These are phyloP conservation scores for Chernovozyma aurita DNA, from an alignment of 1,139 yeast species.

Conservation along the genomic window DNA sequence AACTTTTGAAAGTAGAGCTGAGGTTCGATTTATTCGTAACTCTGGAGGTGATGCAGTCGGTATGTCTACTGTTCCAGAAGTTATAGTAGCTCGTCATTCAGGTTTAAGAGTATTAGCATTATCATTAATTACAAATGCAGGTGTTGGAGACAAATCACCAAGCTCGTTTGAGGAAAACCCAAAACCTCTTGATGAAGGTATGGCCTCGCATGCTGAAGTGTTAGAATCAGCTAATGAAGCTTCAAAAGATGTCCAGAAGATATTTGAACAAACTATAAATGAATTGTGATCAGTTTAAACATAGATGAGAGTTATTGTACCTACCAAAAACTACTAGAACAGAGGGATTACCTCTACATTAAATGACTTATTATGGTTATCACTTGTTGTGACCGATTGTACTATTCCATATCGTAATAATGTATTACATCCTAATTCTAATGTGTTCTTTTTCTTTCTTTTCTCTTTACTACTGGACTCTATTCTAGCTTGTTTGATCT, in stretches of 20 bases:
- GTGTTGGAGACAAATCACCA: slow-evolving; percentile 72
- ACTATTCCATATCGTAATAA: too few relatives aligned
- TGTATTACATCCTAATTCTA: too few relatives aligned
- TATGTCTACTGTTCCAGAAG: slow-evolving; percentile 97
- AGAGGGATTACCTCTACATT: too few relatives aligned
- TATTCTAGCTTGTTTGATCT: too few relatives aligned
- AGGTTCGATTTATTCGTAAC: slow-evolving; percentile 65
- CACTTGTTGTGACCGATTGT: too few relatives aligned
- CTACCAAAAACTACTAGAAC: too few relatives aligned
- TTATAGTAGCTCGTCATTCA: slow-evolving; percentile 84
- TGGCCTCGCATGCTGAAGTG: slow-evolving; percentile 89
- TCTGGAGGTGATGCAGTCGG: slow-evolving; percentile 95
- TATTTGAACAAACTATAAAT: slow-evolving; percentile 64
- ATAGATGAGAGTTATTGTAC: too few relatives aligned
- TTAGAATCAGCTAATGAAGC: slow-evolving; percentile 78
- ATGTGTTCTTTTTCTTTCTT: too few relatives aligned
- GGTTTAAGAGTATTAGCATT: slow-evolving; percentile 80
- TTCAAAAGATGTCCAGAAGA: slow-evolving; percentile 68
- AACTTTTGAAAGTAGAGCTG: slow-evolving; percentile 90
- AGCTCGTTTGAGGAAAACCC: slow-evolving; percentile 60
- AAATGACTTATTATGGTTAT: too few relatives aligned
- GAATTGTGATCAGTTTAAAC: too few relatives aligned
- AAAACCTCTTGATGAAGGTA: slow-evolving; percentile 60
- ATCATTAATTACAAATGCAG: slow-evolving; percentile 81
- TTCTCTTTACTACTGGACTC: too few relatives aligned